Evolutionary conservation across 192 early-diverging fungal genomes (phyloP).

Genomic region (Spizellomyces sp.): DNA sequence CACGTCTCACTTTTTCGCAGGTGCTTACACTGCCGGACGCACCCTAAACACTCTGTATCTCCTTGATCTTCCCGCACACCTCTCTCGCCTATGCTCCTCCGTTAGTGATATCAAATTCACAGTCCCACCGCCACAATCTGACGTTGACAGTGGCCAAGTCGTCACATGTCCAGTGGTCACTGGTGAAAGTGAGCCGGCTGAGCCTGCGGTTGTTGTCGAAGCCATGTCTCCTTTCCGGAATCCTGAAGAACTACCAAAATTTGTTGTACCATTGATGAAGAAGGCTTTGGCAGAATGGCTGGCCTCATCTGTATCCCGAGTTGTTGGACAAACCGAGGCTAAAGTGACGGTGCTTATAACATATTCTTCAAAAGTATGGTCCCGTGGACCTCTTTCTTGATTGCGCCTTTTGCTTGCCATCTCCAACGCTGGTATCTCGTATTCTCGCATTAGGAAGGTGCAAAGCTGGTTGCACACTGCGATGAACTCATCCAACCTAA

Average conservation of each 20-base stretch:
- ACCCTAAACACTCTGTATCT: slow-evolving; percentile 53
- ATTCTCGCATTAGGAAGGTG: neutral
- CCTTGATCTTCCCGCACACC: slow-evolving; percentile 59
- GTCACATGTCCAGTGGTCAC: slow-evolving; percentile 4
- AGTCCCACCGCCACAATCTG: neutral
- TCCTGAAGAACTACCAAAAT: neutral
- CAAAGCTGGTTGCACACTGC: slow-evolving; percentile 10
- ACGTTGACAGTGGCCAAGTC: neutral
- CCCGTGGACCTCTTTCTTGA: neutral
- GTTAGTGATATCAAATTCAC: slow-evolving; percentile 50
- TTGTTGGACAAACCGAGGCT: slow-evolving; percentile 4
- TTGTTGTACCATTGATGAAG: slow-evolving; percentile 4
- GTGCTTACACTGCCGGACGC: slow-evolving; percentile 67
- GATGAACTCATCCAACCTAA: slow-evolving; percentile 12
- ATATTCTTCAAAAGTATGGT: slow-evolving; percentile 57
- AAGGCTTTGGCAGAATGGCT: slow-evolving; percentile 35
- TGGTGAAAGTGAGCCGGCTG: slow-evolving; percentile 7
- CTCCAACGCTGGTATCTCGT: neutral
- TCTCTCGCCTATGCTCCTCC: slow-evolving; percentile 52
- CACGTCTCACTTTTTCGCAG: slow-evolving; percentile 26
- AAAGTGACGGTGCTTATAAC: slow-evolving; percentile 61
- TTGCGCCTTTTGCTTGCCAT: neutral
- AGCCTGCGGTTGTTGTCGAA: slow-evolving; percentile 12
- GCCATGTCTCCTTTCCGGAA: slow-evolving; percentile 41
- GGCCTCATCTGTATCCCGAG: neutral